Base-by-base conservation (phyloP, 2,329 filamentous ascomycete species). In the Ophiostoma sp. region DNA sequence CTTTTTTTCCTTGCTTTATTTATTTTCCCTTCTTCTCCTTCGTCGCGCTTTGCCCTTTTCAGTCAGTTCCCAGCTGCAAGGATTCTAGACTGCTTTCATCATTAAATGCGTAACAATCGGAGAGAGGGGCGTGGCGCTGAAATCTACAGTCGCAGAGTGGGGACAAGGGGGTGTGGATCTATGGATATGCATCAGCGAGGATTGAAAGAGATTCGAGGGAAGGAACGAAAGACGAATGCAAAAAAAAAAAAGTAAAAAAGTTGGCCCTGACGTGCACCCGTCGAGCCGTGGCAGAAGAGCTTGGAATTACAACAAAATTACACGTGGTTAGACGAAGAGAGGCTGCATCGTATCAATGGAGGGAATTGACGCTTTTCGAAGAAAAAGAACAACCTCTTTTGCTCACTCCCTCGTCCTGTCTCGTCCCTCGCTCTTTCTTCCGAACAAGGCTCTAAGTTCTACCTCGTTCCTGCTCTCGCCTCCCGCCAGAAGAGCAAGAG, bases 181-280 rank as follows among this genome's bases (percentile, higher is more conserved):
- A 70, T 45, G 36, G 52, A 70, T 59, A 70, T 70, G 69, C 22
- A 61, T 70, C 69, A 70, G 69, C 69, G n/a, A 57, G 45, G 33
- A 42, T 39, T 55, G 50, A 59, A 17, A 39, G 36, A 42, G 25
- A 66, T 12, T 39, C 31, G 9, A 48, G 45, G 25, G 36, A 68
- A n/a, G 15, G n/a, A 25, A 28, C 12, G 9, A 28, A 17, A 39
- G 36, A 17, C 22, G 25, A 57, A 57, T 25, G 25, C 22, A 28
- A 12, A 28, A 59, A 59, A 33, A 33, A 8, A 17, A n/a, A 59
- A 17, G 28, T 15, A 28, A 50, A 69, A 55, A 52, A 69, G 12
- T 11, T 39, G 45, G 28, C 48, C 19, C 19, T 59, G 33, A 61
- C 36, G 33, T 70, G 55, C 36, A 22, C 25, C n/a, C 36, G 9